Evolutionary conservation across 805 yeast species (phyloP).

Genomic region (Kazachstania africana): DNA sequence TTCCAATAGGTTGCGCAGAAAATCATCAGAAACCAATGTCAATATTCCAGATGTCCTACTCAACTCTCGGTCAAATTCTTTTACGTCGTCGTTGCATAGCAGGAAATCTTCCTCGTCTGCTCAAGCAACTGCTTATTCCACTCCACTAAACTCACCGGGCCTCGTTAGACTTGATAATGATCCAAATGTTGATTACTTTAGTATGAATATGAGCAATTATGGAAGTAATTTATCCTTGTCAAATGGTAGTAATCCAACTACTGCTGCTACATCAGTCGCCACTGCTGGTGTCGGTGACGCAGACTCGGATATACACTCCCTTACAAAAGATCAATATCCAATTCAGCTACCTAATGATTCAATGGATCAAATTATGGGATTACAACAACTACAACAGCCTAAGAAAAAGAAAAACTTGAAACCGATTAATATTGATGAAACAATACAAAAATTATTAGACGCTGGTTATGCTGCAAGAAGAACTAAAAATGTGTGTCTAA

Average conservation of each 20-base stretch:
- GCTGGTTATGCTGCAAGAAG: conserved; percentile 95
- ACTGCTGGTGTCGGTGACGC: no score
- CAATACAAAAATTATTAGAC: conserved; percentile 82
- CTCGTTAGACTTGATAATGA: conserved; percentile 3
- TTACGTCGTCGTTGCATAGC: conserved; percentile 21
- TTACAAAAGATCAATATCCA: neutral
- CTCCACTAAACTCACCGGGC: conserved; percentile 26
- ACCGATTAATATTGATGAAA: conserved; percentile 61
- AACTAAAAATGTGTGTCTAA: conserved; percentile 78
- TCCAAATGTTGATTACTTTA: neutral
- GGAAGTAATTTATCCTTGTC: neutral
- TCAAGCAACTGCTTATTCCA: conserved; percentile 19
- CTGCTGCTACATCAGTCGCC: no score
- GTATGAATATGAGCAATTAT: neutral
- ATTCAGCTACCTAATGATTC: neutral
- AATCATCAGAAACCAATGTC: conserved; percentile 8
- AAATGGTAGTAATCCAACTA: neutral
- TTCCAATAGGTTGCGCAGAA: conserved; percentile 13
- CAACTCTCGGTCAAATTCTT: conserved; percentile 18
- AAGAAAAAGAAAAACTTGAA: conserved; percentile 18
- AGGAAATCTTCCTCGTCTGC: conserved; percentile 23
- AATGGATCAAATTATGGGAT: no score
- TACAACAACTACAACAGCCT: no score
- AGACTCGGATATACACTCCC: no score
- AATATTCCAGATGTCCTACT: neutral